Conservation (phyloP, 1,284 basidiomycete genomes). For the Ustilago curta region DNA sequence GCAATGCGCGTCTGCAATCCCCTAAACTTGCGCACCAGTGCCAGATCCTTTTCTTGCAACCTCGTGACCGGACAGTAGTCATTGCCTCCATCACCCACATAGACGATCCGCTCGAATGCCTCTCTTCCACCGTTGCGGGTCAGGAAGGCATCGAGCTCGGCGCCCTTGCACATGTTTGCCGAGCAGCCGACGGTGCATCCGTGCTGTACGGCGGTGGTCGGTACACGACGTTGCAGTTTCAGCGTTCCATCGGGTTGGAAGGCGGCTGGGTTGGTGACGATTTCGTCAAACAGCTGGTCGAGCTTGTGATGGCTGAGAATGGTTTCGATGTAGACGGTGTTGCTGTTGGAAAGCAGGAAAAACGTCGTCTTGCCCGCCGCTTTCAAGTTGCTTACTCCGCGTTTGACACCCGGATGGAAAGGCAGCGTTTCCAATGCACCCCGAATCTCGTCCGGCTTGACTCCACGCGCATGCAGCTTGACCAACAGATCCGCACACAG, state of each 20-base stretch:
- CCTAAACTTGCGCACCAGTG: slow-evolving; percentile 63
- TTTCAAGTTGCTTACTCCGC: slow-evolving; percentile 84
- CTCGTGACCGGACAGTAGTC: slow-evolving; percentile 93
- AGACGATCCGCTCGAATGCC: slow-evolving; percentile 82
- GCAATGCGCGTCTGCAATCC: slow-evolving; percentile 65
- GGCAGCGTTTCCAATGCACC: slow-evolving; percentile 83
- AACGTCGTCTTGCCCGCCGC: slow-evolving; percentile 73
- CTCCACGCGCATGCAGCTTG: slow-evolving; percentile 61
- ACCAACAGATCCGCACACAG: slow-evolving; percentile 65
- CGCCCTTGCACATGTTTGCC: slow-evolving; percentile 98
- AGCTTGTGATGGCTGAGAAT: slow-evolving; percentile 51
- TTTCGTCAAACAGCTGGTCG: slow-evolving; percentile 78
- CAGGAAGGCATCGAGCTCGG: slow-evolving; percentile 87
- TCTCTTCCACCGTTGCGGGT: slow-evolving; percentile 75
- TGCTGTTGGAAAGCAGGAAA: slow-evolving; percentile 92
- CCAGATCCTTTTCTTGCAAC: slow-evolving; percentile 71
- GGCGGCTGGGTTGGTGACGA: slow-evolving; percentile 91
- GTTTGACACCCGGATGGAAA: slow-evolving; percentile 94
- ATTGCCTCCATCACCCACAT: slow-evolving; percentile 93
- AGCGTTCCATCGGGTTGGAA: slow-evolving; percentile 82
- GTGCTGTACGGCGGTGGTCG: slow-evolving; percentile 79
- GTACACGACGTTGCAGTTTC: slow-evolving; percentile 80
- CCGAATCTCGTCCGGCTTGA: slow-evolving; percentile 81
- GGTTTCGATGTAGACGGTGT: slow-evolving; percentile 91
- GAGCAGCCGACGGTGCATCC: slow-evolving; percentile 87